phyloP scores from a whole-genome alignment of 257 asterid genomes.

The Lycium barbarum region DNA sequence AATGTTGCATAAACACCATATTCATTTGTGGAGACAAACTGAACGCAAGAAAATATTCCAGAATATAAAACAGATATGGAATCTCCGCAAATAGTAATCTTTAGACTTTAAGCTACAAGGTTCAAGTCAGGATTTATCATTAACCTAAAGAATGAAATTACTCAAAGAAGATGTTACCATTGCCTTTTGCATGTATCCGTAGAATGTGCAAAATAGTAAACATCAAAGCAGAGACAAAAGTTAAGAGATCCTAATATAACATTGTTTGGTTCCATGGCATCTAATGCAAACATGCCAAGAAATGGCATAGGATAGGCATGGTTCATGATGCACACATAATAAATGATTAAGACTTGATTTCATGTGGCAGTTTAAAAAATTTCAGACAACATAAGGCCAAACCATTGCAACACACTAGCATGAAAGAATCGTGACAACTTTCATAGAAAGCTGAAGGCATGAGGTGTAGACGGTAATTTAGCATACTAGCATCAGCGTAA shows the following conservation, averaged over 20 bases:
- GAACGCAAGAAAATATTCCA: background rate
- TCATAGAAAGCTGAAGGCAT: background rate
- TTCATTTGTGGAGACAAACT: background rate
- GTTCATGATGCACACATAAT: conserved; percentile 7
- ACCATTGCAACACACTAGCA: background rate
- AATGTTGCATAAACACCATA: background rate
- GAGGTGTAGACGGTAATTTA: background rate
- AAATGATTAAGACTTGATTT: background rate
- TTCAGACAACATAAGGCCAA: background rate
- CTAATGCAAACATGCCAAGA: background rate
- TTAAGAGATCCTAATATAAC: background rate
- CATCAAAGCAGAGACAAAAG: background rate
- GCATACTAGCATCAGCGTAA: background rate
- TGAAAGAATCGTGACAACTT: background rate
- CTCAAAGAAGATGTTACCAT: conserved; percentile 17
- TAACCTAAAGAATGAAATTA: background rate
- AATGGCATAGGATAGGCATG: background rate
- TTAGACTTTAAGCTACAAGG: background rate
- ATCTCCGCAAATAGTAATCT: background rate
- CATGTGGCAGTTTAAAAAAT: background rate
- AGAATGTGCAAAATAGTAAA: background rate
- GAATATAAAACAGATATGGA: background rate
- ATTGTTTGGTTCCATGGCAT: background rate
- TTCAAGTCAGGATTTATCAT: background rate
- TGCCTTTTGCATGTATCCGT: background rate